Base-by-base conservation (phyloP, 306 rosid genomes). In the Lagenaria siceraria region DNA sequence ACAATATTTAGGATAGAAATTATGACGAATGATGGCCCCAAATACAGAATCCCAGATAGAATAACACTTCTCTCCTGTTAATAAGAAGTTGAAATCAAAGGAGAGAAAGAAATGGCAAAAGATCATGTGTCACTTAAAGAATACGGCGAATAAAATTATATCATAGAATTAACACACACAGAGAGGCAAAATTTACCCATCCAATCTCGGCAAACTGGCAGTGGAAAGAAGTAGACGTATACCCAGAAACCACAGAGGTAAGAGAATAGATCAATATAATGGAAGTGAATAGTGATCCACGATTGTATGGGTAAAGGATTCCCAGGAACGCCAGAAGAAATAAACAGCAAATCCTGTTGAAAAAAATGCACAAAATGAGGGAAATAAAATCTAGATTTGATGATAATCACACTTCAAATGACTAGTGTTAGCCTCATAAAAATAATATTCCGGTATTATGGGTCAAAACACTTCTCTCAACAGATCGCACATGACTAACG, bases 211-310 rank as follows among this genome's bases (percentile, higher is more conserved):
- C 53, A 87, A 88, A 91, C 58, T 88, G 90, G 80, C 82, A 80
- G 79, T 87, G 81, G 83, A 94, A 90, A 83, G 96, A 90, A 79
- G 96, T 84, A 78, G 96, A 83, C 55, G 91, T 76, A 86, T 90
- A 91, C 19, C 98, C 96, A 29, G 91, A 85, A 83, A 90, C 71
- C 76, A 78, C 86, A n/a, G 96, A 86, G 14, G 96, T 84, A 78
- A 91, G 78, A 76, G 87, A 69, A 82, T 84, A 90, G 19, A 83
- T 77, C 68, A 87, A 59, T 79, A 87, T 83, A 56, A 94, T 86
- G 65, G 88, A 83, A 55, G 88, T 85, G 70, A 85, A 82, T 42
- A 90, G 87, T 74, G 90, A 88, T 80, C 98, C 98, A 18, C 93
- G 90, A 55, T 83, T 91, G 85, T 91, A 94, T 29, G 96, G 96